Conservation (phyloP, 129 eudicot genomes). For the Scalesia atractyloides region DNA sequence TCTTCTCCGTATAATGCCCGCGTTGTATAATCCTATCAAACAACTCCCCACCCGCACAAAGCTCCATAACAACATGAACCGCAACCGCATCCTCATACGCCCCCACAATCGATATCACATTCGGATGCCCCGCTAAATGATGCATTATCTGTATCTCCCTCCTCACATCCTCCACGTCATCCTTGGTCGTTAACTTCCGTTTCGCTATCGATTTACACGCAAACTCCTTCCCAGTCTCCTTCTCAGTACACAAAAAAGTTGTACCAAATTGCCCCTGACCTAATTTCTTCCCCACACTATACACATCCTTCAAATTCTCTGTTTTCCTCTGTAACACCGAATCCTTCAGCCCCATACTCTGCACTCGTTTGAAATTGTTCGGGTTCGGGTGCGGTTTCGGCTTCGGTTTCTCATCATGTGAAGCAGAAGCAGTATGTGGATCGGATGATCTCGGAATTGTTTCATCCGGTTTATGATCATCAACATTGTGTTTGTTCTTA, state of each 20-base stretch:
- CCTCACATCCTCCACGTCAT: slow-evolving; percentile 95
- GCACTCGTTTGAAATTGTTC: slow-evolving; percentile 43
- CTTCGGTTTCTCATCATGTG: slow-evolving; percentile 36
- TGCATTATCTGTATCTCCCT: slow-evolving; percentile 99
- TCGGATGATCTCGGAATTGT: slow-evolving; percentile 24
- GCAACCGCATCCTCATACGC: slow-evolving; percentile 96
- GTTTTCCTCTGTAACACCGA: slow-evolving; percentile 75
- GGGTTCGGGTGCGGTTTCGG: not conserved
- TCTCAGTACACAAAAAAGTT: slow-evolving; percentile 65
- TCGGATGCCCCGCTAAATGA: slow-evolving; percentile 79
- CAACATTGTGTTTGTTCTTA: slow-evolving; percentile 16
- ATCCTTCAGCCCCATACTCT: slow-evolving; percentile 66
- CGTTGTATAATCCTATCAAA: slow-evolving; percentile 87
- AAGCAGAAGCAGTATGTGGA: slow-evolving; percentile 28
- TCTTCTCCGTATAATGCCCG: slow-evolving; percentile 85
- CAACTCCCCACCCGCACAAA: slow-evolving; percentile 90
- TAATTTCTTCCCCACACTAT: slow-evolving; percentile 69
- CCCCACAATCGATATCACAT: slow-evolving; percentile 69
- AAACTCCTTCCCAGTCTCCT: slow-evolving; percentile 60
- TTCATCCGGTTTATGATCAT: slow-evolving; percentile 25
- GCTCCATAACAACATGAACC: slow-evolving; percentile 90
- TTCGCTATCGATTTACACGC: slow-evolving; percentile 90
- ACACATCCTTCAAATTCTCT: slow-evolving; percentile 72
- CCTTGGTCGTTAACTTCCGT: slow-evolving; percentile 70
- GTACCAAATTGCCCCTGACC: slow-evolving; percentile 98